Base-by-base conservation (phyloP, 2,329 filamentous ascomycete species). In the Aureobasidium musti region DNA sequence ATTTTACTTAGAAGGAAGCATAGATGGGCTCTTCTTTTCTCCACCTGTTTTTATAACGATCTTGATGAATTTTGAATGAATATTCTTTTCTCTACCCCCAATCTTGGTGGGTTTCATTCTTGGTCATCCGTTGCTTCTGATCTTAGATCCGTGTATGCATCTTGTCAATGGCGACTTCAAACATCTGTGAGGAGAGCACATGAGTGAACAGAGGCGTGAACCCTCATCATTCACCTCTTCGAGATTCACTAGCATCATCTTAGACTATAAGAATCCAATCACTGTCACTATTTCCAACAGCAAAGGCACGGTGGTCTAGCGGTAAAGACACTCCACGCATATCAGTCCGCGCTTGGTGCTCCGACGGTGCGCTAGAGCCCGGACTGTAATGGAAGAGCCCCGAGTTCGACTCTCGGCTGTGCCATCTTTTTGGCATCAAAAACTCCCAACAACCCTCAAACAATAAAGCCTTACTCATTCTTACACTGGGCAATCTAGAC, bases 1-100 rank as follows among this genome's bases (percentile, higher is more conserved):
- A 97, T 77, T 97, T 97, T 77, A 91, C 90, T 37, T 91, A 33
- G 39, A 28, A 1, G 10, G 21, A 43, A 30, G 5, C 0, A 4
- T 23, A 23, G 43, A 23, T 1, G 43, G 43, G 79, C 65, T 33
- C 5, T 23, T 13, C 21, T 37, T 26, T 43, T 43, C 6, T 30
- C 4, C n/a, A n/a, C n/a, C n/a, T n/a, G n/a, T n/a, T n/a, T n/a
- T n/a, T n/a, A 10, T 37, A 17, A 37, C 3, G 30, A 17, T 37
- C 1, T 23, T 28, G 10, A 56, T 3, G 53, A 41, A 41, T 19
- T 5, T 56, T 3, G 5, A 41, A 56, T 23, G 53, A 41, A 39
- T 30, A 14, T 57, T 30, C 1, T 5, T 57, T 57, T 23, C 28
- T 13, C 3, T 57, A 4, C 3, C 13, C 6, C 11, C 14, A 35